Conservation (phyloP, 805 yeast species). For the Hanseniaspora taiwanica region DNA sequence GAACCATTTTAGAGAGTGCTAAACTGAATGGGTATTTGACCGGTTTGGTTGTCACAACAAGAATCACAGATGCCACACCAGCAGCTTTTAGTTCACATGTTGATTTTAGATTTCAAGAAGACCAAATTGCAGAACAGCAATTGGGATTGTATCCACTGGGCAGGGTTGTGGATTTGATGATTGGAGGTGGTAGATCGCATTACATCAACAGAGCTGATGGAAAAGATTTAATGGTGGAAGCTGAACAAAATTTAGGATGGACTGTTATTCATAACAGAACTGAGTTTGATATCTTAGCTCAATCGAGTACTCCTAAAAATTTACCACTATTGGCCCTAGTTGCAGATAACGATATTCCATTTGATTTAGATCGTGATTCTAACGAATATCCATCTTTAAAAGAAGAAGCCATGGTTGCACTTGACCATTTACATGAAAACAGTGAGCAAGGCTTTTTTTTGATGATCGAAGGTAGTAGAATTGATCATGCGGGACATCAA, state of each 20-base stretch:
- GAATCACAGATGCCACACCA: conserved; percentile 91
- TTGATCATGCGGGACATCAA: conserved; percentile 90
- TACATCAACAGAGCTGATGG: conserved; percentile 50
- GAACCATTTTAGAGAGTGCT: conserved; percentile 79
- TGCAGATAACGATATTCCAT: conserved; percentile 71
- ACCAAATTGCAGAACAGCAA: conserved; percentile 77
- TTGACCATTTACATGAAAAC: conserved; percentile 56
- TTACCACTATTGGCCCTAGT: conserved; percentile 69
- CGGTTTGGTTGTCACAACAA: conserved; percentile 85
- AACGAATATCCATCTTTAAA: conserved; percentile 58
- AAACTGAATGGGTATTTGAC: conserved; percentile 70
- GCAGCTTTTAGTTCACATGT: conserved; percentile 81
- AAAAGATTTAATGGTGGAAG: conserved; percentile 53
- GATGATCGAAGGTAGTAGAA: conserved; percentile 81
- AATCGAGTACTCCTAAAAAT: conserved; percentile 46
- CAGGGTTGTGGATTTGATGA: conserved; percentile 63
- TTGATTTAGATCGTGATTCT: conserved; percentile 62
- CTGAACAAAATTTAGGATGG: conserved; percentile 34
- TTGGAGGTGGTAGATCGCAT: conserved; percentile 88
- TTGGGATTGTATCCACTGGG: conserved; percentile 75
- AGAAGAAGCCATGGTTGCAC: conserved; percentile 66
- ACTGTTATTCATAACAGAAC: conserved; percentile 44
- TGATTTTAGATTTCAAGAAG: conserved; percentile 63
- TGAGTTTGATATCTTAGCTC: conserved; percentile 34
- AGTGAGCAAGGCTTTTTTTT: conserved; percentile 78